A percentile compares a stretch with the other conserved stretches of the same genome.
These are phyloP conservation scores for Neurospora sp. DNA, from an alignment of 495 filamentous ascomycete genomes.

Conservation along the genomic window DNA sequence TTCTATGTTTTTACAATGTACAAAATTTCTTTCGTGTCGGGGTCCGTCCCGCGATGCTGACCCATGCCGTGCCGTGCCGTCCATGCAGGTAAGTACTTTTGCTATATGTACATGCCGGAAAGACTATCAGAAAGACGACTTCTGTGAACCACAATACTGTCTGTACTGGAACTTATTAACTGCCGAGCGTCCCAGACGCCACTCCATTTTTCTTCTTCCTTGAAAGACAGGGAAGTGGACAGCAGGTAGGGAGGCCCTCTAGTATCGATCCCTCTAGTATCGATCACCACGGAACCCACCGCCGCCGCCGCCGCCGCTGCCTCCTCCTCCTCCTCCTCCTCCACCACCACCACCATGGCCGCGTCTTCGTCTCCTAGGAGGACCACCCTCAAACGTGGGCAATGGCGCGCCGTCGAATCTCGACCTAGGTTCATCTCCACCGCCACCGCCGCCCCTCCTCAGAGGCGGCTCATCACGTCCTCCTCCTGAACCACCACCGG, in stretches of 20 bases:
- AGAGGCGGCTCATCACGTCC: background rate
- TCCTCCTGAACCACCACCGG: background rate
- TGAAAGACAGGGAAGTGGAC: background rate
- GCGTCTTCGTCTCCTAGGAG: constrained; percentile 5
- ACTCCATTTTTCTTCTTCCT: background rate
- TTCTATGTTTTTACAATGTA: background rate
- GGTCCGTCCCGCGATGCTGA: background rate
- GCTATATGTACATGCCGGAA: background rate
- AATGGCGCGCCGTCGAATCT: constrained; percentile 20
- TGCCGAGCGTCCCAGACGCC: background rate
- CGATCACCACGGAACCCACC: constrained; percentile 5
- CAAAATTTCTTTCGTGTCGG: background rate
- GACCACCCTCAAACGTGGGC: constrained; percentile 13
- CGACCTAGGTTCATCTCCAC: constrained; percentile 15
- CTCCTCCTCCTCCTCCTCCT: constrained; percentile 3
- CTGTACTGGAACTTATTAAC: background rate
- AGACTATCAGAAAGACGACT: background rate
- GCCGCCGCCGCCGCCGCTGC: constrained; percentile 2
- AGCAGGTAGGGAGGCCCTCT: background rate
- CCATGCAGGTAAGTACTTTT: background rate
- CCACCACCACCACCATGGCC: constrained; percentile 8
- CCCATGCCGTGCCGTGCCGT: background rate
- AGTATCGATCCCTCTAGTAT: background rate
- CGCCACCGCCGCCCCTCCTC: background rate
- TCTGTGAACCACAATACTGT: background rate